phyloP scores from a whole-genome alignment of 1,284 basidiomycete species.

The Ceratobasidium sp. region DNA sequence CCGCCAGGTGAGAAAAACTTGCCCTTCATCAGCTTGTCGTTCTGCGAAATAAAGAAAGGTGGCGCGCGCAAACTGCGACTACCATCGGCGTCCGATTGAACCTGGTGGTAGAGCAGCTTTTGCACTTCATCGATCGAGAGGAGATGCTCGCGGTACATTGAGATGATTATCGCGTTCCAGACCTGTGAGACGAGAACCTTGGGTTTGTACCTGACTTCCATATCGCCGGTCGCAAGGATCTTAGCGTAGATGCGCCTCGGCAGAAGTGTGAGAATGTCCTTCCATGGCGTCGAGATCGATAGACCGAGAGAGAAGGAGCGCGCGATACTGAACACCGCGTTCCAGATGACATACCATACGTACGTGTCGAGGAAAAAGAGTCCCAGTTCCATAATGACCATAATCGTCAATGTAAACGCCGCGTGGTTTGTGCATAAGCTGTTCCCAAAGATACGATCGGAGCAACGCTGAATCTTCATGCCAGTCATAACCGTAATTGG shows the following conservation, averaged over 20 bases:
- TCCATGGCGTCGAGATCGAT: conserved; percentile 98
- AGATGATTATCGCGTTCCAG: conserved; percentile 98
- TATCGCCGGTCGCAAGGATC: conserved; percentile 87
- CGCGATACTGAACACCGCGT: conserved; percentile 89
- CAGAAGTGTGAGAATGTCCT: conserved; percentile 90
- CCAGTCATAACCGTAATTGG: conserved; percentile 92
- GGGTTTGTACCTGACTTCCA: conserved; percentile 98
- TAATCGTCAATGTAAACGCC: conserved; percentile 90
- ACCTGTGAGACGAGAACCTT: conserved; percentile 98
- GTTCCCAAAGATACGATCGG: conserved; percentile 83
- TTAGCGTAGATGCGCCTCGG: conserved; percentile 97
- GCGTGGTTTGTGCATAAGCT: conserved; percentile 88
- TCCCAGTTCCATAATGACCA: conserved; percentile 95
- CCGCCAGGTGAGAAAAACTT: conserved; percentile 92
- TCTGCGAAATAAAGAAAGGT: conserved; percentile 94
- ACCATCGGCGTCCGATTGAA: conserved; percentile 79
- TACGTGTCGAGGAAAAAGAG: conserved; percentile 98
- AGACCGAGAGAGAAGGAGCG: conserved; percentile 86
- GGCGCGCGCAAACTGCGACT: conserved; percentile 90
- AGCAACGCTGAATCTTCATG: conserved; percentile 91
- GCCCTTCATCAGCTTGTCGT: conserved; percentile 81
- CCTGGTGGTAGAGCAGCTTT: conserved; percentile 93
- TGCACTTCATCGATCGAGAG: conserved; percentile 96
- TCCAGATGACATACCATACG: conserved; percentile 98
- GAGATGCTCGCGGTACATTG: conserved; percentile 98